A percentile compares a stretch with the other conserved stretches of the same genome.
Evolutionary conservation across 139 green algal genomes (phyloP).

Genomic region (Marvania coccoides): DNA sequence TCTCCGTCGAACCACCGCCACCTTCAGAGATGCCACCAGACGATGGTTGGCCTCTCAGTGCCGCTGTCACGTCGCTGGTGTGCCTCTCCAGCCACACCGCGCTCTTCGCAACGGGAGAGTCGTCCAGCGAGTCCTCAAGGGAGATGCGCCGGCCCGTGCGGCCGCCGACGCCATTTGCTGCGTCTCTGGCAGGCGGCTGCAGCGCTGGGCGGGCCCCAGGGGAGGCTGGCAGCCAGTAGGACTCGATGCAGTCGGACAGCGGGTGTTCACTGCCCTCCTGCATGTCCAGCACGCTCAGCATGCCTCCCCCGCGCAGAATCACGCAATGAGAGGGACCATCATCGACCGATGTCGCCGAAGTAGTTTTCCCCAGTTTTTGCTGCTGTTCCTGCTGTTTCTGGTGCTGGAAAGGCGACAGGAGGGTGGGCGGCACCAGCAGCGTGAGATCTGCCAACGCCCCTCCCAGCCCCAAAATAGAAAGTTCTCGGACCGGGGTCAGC

Average conservation of each 20-base stretch:
- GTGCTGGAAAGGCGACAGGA: neutral
- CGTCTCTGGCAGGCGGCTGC: neutral
- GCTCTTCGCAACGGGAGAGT: neutral
- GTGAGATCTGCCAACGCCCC: constrained; percentile 27
- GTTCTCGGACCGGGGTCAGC: constrained; percentile 55
- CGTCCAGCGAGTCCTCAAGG: neutral
- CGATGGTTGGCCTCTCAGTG: neutral
- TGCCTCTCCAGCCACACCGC: neutral
- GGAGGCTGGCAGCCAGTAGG: constrained; percentile 59
- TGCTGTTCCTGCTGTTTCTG: neutral
- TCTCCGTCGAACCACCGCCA: neutral
- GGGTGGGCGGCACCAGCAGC: neutral
- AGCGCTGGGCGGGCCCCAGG: neutral
- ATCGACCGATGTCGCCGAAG: neutral
- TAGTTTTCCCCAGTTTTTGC: neutral
- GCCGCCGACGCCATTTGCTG: neutral
- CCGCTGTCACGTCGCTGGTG: neutral
- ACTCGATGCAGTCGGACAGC: constrained; percentile 52
- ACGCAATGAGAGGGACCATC: constrained; percentile 55
- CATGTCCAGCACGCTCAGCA: constrained; percentile 81
- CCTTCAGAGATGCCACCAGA: neutral
- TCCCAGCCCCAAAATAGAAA: constrained; percentile 70
- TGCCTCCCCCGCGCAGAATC: constrained; percentile 72
- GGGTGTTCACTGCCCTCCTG: constrained; percentile 47
- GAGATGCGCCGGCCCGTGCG: neutral